These are phyloP conservation scores for Gynandropsis gynandra DNA, from an alignment of 345 rosid genomes.

Conservation along the genomic window DNA sequence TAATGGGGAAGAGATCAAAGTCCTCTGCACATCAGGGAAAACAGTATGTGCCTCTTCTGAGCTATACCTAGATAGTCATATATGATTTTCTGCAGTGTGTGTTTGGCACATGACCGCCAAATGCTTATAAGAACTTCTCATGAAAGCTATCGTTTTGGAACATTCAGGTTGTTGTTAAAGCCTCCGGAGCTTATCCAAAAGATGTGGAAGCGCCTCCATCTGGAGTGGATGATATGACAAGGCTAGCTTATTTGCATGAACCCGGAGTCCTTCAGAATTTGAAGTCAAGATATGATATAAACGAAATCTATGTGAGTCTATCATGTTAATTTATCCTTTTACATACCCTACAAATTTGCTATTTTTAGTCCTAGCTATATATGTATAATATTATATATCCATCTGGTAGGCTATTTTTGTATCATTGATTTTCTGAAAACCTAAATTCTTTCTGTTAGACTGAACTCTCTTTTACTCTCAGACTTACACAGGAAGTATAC, in stretches of 20 bases:
- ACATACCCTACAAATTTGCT: too few species aligned
- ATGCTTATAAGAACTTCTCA: background rate
- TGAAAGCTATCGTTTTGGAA: background rate
- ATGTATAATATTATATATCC: background rate
- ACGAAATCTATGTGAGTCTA: conserved; percentile 84
- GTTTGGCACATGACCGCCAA: background rate
- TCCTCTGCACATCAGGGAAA: conserved; percentile 82
- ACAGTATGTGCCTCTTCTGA: conserved; percentile 44
- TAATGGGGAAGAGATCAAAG: conserved; percentile 63
- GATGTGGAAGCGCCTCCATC: conserved; percentile 85
- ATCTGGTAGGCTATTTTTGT: background rate
- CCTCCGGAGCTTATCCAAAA: conserved; percentile 67
- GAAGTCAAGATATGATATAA: conserved; percentile 93
- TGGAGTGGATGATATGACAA: conserved; percentile 99
- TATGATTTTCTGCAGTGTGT: background rate
- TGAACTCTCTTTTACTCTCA: conserved; percentile 28
- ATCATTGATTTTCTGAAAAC: background rate
- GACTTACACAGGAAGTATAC: conserved; percentile 92
- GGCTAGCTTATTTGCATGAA: conserved; percentile 95
- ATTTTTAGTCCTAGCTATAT: background rate
- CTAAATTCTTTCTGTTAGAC: background rate
- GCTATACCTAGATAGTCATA: background rate
- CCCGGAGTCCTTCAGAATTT: conserved; percentile 96
- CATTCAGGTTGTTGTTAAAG: conserved; percentile 61
- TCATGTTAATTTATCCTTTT: conserved; percentile 40